These are phyloP conservation scores for Teunomyces cretensis DNA, from an alignment of 805 yeast genomes.

Conservation along the genomic window DNA sequence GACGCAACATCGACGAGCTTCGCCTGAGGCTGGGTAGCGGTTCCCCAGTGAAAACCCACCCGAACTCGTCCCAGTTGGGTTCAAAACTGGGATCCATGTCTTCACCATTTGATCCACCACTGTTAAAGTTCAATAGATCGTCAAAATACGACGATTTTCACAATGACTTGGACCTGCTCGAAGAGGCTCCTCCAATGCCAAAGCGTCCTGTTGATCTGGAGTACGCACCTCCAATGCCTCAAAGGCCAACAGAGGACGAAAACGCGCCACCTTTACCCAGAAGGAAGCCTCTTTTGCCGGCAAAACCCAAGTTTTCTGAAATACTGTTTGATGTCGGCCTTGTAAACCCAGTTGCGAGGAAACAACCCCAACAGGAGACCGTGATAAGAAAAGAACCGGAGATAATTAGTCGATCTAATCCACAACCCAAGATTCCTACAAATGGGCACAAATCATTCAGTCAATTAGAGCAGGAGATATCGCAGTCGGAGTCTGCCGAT, in stretches of 20 bases:
- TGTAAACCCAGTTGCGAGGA: slow-evolving; percentile 17
- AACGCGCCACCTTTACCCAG: slow-evolving; percentile 16
- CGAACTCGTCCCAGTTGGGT: not conserved
- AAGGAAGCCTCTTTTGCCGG: slow-evolving; percentile 5
- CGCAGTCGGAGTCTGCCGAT: not conserved
- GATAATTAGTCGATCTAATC: not conserved
- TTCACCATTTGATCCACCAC: slow-evolving; percentile 6
- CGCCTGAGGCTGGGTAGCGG: slow-evolving; percentile 22
- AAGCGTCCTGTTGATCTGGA: slow-evolving; percentile 2
- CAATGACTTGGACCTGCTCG: not conserved
- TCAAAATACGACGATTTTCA: not conserved
- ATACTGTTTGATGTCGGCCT: slow-evolving; percentile 13
- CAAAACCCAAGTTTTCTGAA: not conserved
- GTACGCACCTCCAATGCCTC: not conserved
- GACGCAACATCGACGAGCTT: slow-evolving; percentile 31
- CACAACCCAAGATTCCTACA: not conserved
- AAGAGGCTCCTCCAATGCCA: slow-evolving; percentile 3
- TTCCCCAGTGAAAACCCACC: slow-evolving; percentile 18
- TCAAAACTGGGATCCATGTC: not conserved
- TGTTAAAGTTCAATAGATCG: slow-evolving; percentile 18
- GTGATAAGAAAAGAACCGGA: not conserved
- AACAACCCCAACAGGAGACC: not conserved
- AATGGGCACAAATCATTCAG: slow-evolving; percentile 5
- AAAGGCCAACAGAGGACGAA: slow-evolving; percentile 8
- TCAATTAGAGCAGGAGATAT: not conserved